Percentiles rank a stretch among this genome's conserved stretches.
Evolutionary conservation across 345 rosid species (phyloP).

Genomic region (Populus ilicifolia): DNA sequence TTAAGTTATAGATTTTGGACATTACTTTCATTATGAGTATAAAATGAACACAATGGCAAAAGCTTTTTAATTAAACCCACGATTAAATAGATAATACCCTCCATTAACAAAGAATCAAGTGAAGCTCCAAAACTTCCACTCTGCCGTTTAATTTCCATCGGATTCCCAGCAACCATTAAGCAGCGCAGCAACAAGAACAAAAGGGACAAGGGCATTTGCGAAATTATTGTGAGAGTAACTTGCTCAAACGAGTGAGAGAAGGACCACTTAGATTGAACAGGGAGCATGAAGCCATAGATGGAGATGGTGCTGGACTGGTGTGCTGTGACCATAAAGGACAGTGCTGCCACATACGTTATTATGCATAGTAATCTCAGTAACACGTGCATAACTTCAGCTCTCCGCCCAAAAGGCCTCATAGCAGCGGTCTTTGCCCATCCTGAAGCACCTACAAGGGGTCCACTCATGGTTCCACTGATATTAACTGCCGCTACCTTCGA

Average conservation of each 20-base stretch:
- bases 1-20: not conserved
- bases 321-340: slow-evolving; percentile 70
- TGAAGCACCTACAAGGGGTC: slow-evolving; percentile 3
- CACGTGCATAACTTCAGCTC: slow-evolving; percentile 38
- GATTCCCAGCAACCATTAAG: slow-evolving; percentile 20
- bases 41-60: not conserved
- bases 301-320: slow-evolving; percentile 48
- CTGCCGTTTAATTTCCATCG: slow-evolving; percentile 1
- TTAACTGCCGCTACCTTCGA: slow-evolving; percentile 16
- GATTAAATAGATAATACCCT: not conserved
- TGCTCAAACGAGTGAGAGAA: slow-evolving; percentile 72
- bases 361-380: slow-evolving; percentile 48
- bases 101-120: not conserved
- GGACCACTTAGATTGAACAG: slow-evolving; percentile 70
- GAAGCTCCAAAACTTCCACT: not conserved
- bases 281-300: slow-evolving; percentile 61
- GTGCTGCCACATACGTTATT: slow-evolving; percentile 44
- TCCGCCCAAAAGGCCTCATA: slow-evolving; percentile 22
- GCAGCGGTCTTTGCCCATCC: not conserved
- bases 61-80: not conserved
- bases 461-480: slow-evolving; percentile 12
- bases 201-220: not conserved
- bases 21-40: not conserved
- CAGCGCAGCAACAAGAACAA: not conserved
- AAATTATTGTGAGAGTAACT: slow-evolving; percentile 13